phyloP scores from a whole-genome alignment of 169 alveolate species.

The Plasmodium relictum region DNA sequence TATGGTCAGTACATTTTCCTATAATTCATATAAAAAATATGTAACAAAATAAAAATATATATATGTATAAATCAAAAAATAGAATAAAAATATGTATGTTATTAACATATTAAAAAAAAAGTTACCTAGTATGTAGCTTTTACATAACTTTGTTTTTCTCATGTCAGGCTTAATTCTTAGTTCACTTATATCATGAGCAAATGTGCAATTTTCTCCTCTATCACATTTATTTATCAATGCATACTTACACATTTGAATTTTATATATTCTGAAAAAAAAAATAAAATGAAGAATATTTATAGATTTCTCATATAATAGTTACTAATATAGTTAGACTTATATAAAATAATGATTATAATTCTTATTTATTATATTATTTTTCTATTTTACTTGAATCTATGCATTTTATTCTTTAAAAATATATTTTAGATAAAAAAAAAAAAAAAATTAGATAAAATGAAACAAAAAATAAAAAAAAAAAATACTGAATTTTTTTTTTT shows the following conservation, averaged over 20 bases:
- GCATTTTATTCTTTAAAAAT: slow-evolving; percentile 28
- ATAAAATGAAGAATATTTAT: not conserved
- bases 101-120: not conserved
- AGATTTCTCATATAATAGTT: not conserved
- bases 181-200: slow-evolving; percentile 64
- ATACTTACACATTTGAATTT: slow-evolving; percentile 65
- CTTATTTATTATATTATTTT: not conserved
- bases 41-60: not conserved
- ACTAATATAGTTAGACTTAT: not conserved
- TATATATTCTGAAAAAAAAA: slow-evolving; percentile 32
- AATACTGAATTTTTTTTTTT: not conserved
- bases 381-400: slow-evolving; percentile 56
- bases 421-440: not conserved
- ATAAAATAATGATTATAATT: not conserved
- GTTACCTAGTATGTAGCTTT: slow-evolving; percentile 56
- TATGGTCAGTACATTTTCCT: slow-evolving; percentile 58
- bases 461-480: not conserved
- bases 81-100: not conserved
- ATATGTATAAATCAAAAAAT: not conserved
- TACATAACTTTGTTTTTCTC: slow-evolving; percentile 63
- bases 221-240: slow-evolving; percentile 68
- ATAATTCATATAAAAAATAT: not conserved
- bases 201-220: slow-evolving; percentile 65
- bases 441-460: not conserved
- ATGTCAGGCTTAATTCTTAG: slow-evolving; percentile 68